phyloP scores from a whole-genome alignment of 2,329 filamentous ascomycete genomes.

The Ascochyta fabae region DNA sequence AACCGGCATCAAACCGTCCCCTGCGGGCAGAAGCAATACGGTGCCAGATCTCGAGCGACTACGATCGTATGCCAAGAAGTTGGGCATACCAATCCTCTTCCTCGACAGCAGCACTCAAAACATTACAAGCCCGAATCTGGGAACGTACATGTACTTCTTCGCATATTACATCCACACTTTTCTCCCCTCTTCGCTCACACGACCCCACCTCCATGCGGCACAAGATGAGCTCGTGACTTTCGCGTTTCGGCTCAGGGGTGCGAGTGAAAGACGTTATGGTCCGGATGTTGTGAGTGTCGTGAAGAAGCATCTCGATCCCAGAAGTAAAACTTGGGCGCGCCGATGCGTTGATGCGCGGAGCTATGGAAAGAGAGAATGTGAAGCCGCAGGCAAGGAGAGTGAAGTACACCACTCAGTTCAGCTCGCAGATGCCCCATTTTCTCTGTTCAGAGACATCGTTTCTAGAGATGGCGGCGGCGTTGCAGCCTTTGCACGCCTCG shows the following conservation, averaged over 20 bases:
- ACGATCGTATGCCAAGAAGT: slow-evolving; percentile 30
- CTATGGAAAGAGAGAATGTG: slow-evolving; percentile 32
- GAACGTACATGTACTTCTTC: slow-evolving; percentile 42
- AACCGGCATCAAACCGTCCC: slow-evolving; percentile 28
- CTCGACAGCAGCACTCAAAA: slow-evolving; percentile 34
- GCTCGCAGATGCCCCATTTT: slow-evolving; percentile 38
- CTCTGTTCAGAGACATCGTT: slow-evolving; percentile 6
- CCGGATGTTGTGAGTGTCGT: slow-evolving; percentile 28
- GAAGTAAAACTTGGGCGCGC: slow-evolving; percentile 28
- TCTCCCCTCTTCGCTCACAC: slow-evolving; percentile 27
- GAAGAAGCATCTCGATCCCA: slow-evolving; percentile 32
- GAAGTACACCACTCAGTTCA: slow-evolving; percentile 35
- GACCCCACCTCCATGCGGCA: slow-evolving; percentile 31
- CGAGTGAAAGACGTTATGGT: slow-evolving; percentile 28
- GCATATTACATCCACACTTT: slow-evolving; percentile 42
- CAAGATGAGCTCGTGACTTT: slow-evolving; percentile 41
- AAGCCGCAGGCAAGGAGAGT: slow-evolving; percentile 25
- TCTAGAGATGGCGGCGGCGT: slow-evolving; percentile 7
- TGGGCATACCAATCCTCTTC: slow-evolving; percentile 38
- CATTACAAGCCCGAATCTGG: slow-evolving; percentile 29
- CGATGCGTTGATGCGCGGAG: slow-evolving; percentile 27
- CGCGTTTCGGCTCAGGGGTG: slow-evolving; percentile 35
- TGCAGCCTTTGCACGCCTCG: slow-evolving; percentile 34
- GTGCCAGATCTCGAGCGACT: slow-evolving; percentile 31
- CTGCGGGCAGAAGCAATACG: slow-evolving; percentile 29